A percentile compares a stretch with the other conserved stretches of the same genome.
phyloP scores from a whole-genome alignment of 257 asterid species.

The Solanum bulbocastanum region DNA sequence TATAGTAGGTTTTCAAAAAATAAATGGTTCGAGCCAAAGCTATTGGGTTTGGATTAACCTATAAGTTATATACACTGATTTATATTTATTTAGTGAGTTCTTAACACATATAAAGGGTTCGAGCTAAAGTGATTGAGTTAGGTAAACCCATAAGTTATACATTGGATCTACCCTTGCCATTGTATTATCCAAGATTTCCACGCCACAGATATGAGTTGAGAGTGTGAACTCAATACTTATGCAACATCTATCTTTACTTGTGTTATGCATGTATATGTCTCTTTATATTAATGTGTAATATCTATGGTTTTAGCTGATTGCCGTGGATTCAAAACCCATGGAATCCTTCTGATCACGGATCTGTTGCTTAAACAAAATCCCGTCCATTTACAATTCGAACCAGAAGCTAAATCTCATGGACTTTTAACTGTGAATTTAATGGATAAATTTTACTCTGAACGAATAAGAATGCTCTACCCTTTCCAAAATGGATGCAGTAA shows the following conservation, averaged over 20 bases:
- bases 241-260: too few species aligned
- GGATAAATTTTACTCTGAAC: neutral
- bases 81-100: neutral
- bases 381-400: neutral
- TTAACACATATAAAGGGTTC: neutral
- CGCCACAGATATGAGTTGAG: too few species aligned
- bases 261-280: too few species aligned
- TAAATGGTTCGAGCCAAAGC: neutral
- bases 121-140: neutral
- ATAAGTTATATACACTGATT: neutral
- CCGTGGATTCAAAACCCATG: neutral
- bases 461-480: neutral
- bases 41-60: neutral
- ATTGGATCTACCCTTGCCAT: neutral
- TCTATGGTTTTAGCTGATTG: neutral
- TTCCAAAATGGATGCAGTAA: neutral
- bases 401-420: too few species aligned
- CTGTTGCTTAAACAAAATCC: neutral
- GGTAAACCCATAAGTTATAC: neutral
- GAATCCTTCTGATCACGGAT: neutral
- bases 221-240: too few species aligned
- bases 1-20: neutral
- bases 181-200: neutral
- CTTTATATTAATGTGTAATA: neutral
- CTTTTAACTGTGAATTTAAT: too few species aligned